Conservation (phyloP, 805 yeast genomes). For the Saccharomycopsis fodiens region DNA sequence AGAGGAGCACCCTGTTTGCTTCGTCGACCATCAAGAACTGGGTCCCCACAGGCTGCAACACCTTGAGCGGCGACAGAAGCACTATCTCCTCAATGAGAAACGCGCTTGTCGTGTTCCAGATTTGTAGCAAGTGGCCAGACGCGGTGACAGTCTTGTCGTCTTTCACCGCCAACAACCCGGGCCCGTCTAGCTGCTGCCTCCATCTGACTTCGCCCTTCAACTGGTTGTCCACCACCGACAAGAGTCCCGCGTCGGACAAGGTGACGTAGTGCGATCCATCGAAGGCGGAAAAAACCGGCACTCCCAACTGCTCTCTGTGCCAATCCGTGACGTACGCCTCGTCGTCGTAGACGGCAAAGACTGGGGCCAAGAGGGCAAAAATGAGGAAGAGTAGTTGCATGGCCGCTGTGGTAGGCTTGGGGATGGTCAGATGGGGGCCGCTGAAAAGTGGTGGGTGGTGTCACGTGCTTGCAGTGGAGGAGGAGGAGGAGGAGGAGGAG, state of each 20-base stretch:
- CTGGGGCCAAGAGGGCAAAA: background rate
- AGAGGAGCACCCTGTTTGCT: background rate
- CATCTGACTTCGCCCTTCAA: slow-evolving; percentile 25
- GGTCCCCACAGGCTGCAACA: background rate
- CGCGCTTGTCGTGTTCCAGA: slow-evolving; percentile 11
- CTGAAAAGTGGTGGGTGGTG: too few relatives aligned
- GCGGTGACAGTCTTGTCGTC: background rate
- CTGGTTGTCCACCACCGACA: slow-evolving; percentile 24
- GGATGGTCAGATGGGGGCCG: too few relatives aligned
- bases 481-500: too few relatives aligned
- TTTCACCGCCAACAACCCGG: background rate
- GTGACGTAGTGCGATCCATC: slow-evolving; percentile 22
- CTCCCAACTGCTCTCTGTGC: slow-evolving; percentile 33
- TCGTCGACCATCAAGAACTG: background rate
- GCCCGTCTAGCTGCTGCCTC: slow-evolving; percentile 25
- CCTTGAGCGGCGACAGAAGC: background rate
- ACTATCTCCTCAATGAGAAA: background rate
- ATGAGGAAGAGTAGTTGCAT: background rate
- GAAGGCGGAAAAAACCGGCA: slow-evolving; percentile 19
- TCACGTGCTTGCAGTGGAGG: too few relatives aligned
- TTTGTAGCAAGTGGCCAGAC: background rate
- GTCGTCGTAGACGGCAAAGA: slow-evolving; percentile 27
- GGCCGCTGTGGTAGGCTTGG: background rate
- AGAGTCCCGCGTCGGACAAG: slow-evolving; percentile 25
- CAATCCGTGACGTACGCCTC: slow-evolving; percentile 40